A percentile compares a stretch with the other conserved stretches of the same genome.
These are phyloP conservation scores for Beauveria medogensis DNA, from an alignment of 2,329 filamentous ascomycete species.

Conservation along the genomic window DNA sequence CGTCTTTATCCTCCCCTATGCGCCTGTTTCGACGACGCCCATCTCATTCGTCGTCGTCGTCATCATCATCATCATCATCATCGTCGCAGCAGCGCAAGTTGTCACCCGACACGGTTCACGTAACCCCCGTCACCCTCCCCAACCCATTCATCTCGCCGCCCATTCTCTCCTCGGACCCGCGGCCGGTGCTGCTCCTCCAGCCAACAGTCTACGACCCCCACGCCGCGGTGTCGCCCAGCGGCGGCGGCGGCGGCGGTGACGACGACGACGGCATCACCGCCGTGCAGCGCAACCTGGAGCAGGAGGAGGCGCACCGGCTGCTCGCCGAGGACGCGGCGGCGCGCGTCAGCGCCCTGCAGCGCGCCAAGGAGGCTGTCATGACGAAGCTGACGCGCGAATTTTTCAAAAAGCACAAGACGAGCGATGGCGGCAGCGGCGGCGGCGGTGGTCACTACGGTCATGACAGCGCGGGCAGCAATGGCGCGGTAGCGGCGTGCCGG, in stretches of 20 bases:
- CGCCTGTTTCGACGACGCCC: conserved; percentile 1
- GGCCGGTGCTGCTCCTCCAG: conserved; percentile 47
- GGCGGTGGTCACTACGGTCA: neutral
- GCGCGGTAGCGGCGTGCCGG: conserved; percentile 26
- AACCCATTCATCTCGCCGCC: conserved; percentile 39
- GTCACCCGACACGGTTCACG: conserved; percentile 19
- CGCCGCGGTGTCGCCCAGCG: conserved; percentile 11
- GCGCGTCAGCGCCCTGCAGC: conserved; percentile 45
- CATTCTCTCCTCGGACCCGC: conserved; percentile 39
- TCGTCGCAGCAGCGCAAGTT: conserved; percentile 15
- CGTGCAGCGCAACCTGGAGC: conserved; percentile 50
- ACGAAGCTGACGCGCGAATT: conserved; percentile 50
- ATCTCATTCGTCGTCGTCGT: neutral
- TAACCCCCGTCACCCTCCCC: conserved; percentile 21
- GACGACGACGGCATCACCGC: conserved; percentile 42
- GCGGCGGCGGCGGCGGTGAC: neutral
- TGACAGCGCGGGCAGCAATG: conserved; percentile 16
- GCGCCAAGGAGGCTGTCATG: conserved; percentile 53
- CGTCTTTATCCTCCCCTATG: conserved; percentile 12
- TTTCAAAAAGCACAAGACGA: conserved; percentile 24
- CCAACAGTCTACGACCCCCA: conserved; percentile 48
- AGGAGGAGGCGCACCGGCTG: conserved; percentile 46
- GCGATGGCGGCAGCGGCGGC: neutral
- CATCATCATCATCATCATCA: neutral
- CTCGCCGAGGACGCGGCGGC: conserved; percentile 50